A percentile compares a stretch with the other conserved stretches of the same genome.
Evolutionary conservation across 176 grass and related monocot genomes (phyloP).

Genomic region (Tillandsia leiboldiana): DNA sequence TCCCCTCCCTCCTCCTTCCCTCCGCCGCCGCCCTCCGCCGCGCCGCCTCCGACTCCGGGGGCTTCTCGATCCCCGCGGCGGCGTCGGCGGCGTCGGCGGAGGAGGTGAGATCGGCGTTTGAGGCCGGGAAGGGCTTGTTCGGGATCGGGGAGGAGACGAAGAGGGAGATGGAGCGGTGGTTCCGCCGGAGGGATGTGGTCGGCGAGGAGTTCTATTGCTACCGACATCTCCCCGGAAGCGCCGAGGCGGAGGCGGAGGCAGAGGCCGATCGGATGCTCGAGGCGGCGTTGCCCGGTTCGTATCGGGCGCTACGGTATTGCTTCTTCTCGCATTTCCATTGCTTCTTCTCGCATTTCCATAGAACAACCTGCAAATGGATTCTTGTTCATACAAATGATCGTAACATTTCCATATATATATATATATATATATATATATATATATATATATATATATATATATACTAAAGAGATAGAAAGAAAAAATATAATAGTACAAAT

Average conservation of each 20-base stretch:
- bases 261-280: slow-evolving; percentile 28
- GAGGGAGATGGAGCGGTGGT: slow-evolving; percentile 20
- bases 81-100: slow-evolving; percentile 5
- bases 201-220: slow-evolving; percentile 57
- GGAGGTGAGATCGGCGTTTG: slow-evolving; percentile 29
- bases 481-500: too few species aligned
- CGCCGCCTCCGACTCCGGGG: slow-evolving; percentile 22
- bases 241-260: slow-evolving; percentile 6
- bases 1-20: slow-evolving; percentile 4
- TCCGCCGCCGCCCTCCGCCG: neutral
- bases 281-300: slow-evolving; percentile 24
- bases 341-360: too few species aligned
- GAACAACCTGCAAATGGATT: too few species aligned
- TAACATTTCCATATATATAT: too few species aligned
- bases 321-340: neutral
- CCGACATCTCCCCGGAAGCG: neutral
- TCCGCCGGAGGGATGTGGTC: slow-evolving; percentile 26
- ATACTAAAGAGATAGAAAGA: too few species aligned
- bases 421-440: too few species aligned
- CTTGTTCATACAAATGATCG: too few species aligned
- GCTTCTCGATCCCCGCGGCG: slow-evolving; percentile 35
- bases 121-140: slow-evolving; percentile 30
- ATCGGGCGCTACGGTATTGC: slow-evolving; percentile 43
- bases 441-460: too few species aligned
- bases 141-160: slow-evolving; percentile 27